Evolutionary conservation across 345 rosid species (phyloP).

Genomic region (Physaria fendleri): DNA sequence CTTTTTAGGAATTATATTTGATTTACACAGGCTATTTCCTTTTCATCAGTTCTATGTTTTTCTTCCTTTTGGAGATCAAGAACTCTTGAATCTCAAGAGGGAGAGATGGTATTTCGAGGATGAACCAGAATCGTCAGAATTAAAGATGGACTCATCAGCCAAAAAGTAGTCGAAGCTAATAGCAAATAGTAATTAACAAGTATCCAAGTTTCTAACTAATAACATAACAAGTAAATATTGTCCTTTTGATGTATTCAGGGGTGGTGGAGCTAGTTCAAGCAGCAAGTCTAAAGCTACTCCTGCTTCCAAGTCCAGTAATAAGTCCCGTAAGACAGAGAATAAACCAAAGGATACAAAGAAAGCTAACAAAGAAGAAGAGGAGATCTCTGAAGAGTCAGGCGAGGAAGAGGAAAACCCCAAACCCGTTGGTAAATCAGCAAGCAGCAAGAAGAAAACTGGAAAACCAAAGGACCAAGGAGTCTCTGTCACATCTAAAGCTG

Average conservation of each 20-base stretch:
- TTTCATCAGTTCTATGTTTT: background rate
- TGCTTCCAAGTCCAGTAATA: constrained; percentile 29
- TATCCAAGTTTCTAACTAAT: constrained; percentile 15
- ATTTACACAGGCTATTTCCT: background rate
- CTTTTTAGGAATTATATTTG: background rate
- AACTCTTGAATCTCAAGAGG: too few species aligned
- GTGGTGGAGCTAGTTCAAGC: constrained; percentile 53
- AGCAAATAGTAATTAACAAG: background rate
- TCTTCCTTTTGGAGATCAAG: too few species aligned
- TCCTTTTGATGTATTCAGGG: constrained; percentile 33
- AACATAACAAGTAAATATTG: background rate
- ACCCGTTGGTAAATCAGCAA: too few species aligned
- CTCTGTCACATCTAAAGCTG: too few species aligned
- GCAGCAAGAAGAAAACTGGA: too few species aligned
- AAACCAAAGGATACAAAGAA: constrained; percentile 29
- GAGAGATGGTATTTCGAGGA: too few species aligned
- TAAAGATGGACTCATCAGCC: constrained; percentile 39
- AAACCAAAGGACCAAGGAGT: too few species aligned
- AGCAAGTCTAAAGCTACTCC: constrained; percentile 49
- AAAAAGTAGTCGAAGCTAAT: constrained; percentile 45
- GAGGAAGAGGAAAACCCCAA: constrained; percentile 40
- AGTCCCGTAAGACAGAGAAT: constrained; percentile 31
- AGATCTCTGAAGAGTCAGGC: constrained; percentile 29
- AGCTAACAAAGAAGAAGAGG: constrained; percentile 32
- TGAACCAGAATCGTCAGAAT: too few species aligned